phyloP scores from a whole-genome alignment of 192 early-diverging fungal species.

The Entomortierella parvispora region DNA sequence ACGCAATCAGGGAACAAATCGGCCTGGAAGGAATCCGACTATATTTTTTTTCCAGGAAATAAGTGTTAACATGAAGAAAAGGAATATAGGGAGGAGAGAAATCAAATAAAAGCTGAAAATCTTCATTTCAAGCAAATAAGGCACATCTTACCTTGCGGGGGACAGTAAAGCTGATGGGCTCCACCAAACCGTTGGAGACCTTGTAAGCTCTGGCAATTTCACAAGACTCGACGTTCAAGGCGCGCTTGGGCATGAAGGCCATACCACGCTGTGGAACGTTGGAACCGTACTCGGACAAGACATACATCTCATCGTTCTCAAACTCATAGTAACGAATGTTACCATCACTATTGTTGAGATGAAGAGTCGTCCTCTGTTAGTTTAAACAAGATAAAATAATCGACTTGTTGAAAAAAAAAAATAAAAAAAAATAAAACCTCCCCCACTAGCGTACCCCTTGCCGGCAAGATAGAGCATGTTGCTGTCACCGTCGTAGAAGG shows the following conservation, averaged over 20 bases:
- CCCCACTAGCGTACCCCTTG: conserved; percentile 82
- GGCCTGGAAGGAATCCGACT: conserved; percentile 96
- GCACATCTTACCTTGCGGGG: conserved; percentile 81
- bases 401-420: no score
- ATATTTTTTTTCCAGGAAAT: conserved; percentile 4
- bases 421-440: no score
- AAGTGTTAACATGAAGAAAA: background rate
- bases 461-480: conserved; percentile 94
- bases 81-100: no score
- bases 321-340: conserved; percentile 99
- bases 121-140: background rate
- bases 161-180: conserved; percentile 97
- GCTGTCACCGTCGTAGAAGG: conserved; percentile 93
- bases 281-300: conserved; percentile 89
- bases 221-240: conserved; percentile 82
- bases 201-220: conserved; percentile 97
- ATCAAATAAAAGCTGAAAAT: background rate
- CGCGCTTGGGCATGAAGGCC: conserved; percentile 93
- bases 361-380: no score
- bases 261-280: conserved; percentile 94
- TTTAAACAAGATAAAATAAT: no score
- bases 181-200: conserved; percentile 86
- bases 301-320: conserved; percentile 92
- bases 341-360: no score
- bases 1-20: conserved; percentile 93